Base-by-base conservation (phyloP, 2,329 filamentous ascomycete genomes). In the Aureobasidium sp. region DNA sequence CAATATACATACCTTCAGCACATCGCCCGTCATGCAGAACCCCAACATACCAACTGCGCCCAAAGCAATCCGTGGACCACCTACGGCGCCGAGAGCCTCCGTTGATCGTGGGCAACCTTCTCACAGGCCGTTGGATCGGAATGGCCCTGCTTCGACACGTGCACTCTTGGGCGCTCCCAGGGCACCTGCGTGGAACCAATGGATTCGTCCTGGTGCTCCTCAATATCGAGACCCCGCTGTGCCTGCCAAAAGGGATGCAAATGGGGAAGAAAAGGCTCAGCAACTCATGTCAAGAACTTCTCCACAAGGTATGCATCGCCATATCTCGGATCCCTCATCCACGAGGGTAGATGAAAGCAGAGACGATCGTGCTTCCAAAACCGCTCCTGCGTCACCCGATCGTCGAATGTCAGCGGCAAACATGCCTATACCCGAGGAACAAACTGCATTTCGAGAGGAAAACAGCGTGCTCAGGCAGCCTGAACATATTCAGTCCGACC, bases 211-310 rank as follows among this genome's bases (percentile, higher is more conserved):
- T 50, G 70, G 68, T 27, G 62, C 68, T 6, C 60, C 61, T 41
- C 56, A 44, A 58, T 62, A 54, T 62, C 60, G 40, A 64, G 61
- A 56, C 25, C 50, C 32, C 24, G 16, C 60, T 5, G 60, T 75
- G 4, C 73, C 73, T 11, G 68, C 68, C 0, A 77, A 77, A 58
- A 66, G 74, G 25, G 74, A 76, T 55, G 63, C 65, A 29, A 64
- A 67, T 17, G 64, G 62, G 8, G 72, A 74, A 27, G 73, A 76
- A 51, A 73, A 51, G 32, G 8, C 27, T 8, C 29, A 30, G 14
- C 41, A 40, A 7, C n/a, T 35, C 24, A 39, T 45, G 14, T 41
- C 32, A 22, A 25, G 22, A 14, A 29, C 29, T 2, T 53, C 50
- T 7, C 39, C 50, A 38, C 38, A 37, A 11, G 34, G 11, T 14